phyloP scores from a whole-genome alignment of 1,284 basidiomycete species.

The Microbotryomycetes sp. region DNA sequence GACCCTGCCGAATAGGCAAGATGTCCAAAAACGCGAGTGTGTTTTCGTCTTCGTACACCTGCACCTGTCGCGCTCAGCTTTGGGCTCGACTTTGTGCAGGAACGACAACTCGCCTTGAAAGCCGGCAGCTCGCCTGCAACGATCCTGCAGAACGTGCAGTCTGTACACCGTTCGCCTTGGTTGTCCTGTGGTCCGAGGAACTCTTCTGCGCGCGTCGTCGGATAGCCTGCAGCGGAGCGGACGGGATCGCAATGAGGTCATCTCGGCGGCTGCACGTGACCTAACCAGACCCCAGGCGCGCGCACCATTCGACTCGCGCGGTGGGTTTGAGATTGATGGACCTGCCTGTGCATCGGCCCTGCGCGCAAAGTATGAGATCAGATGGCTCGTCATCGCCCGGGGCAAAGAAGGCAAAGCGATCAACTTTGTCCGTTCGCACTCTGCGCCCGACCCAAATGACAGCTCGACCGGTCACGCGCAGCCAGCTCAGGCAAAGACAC shows the following conservation, averaged over 20 bases:
- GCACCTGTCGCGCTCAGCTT: too few relatives aligned
- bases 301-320: not conserved
- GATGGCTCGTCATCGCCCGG: not conserved
- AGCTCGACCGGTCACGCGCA: not conserved
- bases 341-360: not conserved
- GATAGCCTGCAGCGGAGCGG: too few relatives aligned
- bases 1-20: conserved; percentile 58
- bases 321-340: not conserved
- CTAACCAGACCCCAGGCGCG: not conserved
- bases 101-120: conserved; percentile 38
- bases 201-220: not conserved
- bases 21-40: conserved; percentile 68
- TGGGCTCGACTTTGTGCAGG: too few relatives aligned
- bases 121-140: conserved; percentile 48
- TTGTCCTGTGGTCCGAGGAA: too few relatives aligned
- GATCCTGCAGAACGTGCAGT: conserved; percentile 59
- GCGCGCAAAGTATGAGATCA: not conserved
- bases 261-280: not conserved
- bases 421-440: not conserved
- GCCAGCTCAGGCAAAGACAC: not conserved
- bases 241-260: not conserved
- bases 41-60: conserved; percentile 56
- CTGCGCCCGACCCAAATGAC: not conserved
- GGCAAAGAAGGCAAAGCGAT: not conserved
- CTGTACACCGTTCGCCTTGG: not conserved